Evolutionary conservation across 495 filamentous ascomycete species (phyloP).

Genomic region (Chlorociboria aeruginascens): DNA sequence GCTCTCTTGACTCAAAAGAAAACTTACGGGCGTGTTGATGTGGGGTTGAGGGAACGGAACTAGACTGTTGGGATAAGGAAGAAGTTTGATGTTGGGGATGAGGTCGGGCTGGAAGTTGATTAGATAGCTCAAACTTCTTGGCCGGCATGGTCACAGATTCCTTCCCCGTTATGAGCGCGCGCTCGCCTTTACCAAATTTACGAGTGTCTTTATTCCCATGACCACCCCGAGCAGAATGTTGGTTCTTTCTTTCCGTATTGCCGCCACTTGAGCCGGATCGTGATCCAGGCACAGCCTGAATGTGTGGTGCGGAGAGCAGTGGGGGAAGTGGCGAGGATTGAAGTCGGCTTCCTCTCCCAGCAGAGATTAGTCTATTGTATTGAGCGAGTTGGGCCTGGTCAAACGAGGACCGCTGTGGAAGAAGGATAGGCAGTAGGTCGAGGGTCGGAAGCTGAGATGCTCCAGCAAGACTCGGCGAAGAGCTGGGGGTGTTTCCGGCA

Average conservation of each 20-base stretch:
- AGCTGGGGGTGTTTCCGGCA: conserved; percentile 3
- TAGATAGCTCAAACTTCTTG: conserved; percentile 27
- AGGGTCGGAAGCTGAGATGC: conserved; percentile 25
- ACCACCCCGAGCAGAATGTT: conserved; percentile 32
- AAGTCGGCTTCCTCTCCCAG: conserved; percentile 26
- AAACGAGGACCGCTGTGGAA: conserved; percentile 36
- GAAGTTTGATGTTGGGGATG: conserved; percentile 16
- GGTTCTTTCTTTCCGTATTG: conserved; percentile 32
- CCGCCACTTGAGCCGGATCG: conserved; percentile 33
- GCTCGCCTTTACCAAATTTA: conserved; percentile 38
- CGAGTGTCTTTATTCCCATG: conserved; percentile 44
- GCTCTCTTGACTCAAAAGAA: conserved; percentile 74
- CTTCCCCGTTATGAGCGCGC: conserved; percentile 42
- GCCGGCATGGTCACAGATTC: conserved; percentile 36
- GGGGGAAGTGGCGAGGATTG: conserved; percentile 35
- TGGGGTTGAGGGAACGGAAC: conserved; percentile 87
- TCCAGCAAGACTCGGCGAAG: conserved; percentile 12
- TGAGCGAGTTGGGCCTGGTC: conserved; percentile 40
- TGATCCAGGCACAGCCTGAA: conserved; percentile 35
- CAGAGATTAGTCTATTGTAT: conserved; percentile 42
- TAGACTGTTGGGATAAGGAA: conserved; percentile 51
- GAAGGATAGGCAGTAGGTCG: conserved; percentile 34
- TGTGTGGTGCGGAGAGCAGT: conserved; percentile 31
- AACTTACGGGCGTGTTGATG: conserved; percentile 78
- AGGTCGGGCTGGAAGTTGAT: conserved; percentile 22